Evolutionary conservation across 2,329 filamentous ascomycete genomes (phyloP).

Genomic region (Phaeoacremonium minimum): DNA sequence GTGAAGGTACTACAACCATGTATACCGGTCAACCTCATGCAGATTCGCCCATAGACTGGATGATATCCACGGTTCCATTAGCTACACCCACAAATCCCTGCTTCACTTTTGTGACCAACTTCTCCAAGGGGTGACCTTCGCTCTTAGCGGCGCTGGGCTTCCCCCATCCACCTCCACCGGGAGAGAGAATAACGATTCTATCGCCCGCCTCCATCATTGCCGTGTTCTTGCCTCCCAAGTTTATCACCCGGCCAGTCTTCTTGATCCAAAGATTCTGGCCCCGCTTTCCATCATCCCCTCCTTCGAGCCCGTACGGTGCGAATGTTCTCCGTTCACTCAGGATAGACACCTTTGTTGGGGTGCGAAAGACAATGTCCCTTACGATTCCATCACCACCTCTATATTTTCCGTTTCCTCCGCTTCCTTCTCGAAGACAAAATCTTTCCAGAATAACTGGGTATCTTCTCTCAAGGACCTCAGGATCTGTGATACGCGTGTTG

Average conservation of each 20-base stretch:
- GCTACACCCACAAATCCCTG: not conserved
- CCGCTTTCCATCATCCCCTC: conserved; percentile 15
- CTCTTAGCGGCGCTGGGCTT: not conserved
- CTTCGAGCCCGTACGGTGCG: conserved; percentile 25
- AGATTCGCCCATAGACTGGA: not conserved
- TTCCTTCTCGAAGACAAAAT: conserved; percentile 18
- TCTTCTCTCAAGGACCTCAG: conserved; percentile 23
- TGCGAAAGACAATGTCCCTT: conserved; percentile 23
- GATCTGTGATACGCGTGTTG: conserved; percentile 21
- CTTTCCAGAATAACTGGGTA: conserved; percentile 23
- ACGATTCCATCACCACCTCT: conserved; percentile 23
- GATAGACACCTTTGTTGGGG: conserved; percentile 25
- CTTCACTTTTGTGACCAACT: too few relatives aligned
- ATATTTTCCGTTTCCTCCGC: conserved; percentile 19
- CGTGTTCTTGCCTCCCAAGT: conserved; percentile 22
- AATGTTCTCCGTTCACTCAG: conserved; percentile 26
- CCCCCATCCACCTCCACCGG: conserved; percentile 23
- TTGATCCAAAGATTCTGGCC: conserved; percentile 14
- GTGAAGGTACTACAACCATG: too few relatives aligned
- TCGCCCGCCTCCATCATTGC: conserved; percentile 22
- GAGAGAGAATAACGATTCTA: conserved; percentile 27
- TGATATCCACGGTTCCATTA: not conserved
- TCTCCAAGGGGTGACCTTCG: not conserved
- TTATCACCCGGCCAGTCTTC: conserved; percentile 18
- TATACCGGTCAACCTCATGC: too few relatives aligned